phyloP scores from a whole-genome alignment of 2,329 filamentous ascomycete genomes.

The Knufia petricola region DNA sequence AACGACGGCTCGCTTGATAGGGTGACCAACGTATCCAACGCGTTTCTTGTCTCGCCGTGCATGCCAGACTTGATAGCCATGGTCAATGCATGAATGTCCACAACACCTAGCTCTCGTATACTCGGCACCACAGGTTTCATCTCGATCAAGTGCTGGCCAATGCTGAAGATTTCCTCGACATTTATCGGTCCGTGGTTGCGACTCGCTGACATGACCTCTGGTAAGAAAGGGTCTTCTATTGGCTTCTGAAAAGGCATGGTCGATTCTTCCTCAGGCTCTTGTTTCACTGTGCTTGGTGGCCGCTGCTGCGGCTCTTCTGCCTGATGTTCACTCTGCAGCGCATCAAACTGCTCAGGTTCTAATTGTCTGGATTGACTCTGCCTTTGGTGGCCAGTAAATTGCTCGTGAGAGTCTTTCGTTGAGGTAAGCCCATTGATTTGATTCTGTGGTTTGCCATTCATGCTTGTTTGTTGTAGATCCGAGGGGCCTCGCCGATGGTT shows the following conservation, averaged over 20 bases:
- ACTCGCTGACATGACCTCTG: slow-evolving; percentile 36
- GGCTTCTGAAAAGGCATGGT: slow-evolving; percentile 30
- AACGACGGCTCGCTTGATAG: slow-evolving; percentile 57
- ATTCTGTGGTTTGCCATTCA: slow-evolving; percentile 23
- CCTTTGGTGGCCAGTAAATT: slow-evolving; percentile 25
- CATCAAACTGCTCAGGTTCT: slow-evolving; percentile 23
- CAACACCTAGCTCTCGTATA: slow-evolving; percentile 68
- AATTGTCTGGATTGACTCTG: slow-evolving; percentile 23
- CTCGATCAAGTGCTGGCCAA: slow-evolving; percentile 58
- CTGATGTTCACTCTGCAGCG: slow-evolving; percentile 14
- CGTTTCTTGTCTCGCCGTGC: slow-evolving; percentile 77
- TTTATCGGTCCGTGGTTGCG: slow-evolving; percentile 64
- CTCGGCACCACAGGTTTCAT: slow-evolving; percentile 66
- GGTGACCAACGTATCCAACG: slow-evolving; percentile 70
- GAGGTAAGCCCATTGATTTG: slow-evolving; percentile 31
- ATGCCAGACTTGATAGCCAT: slow-evolving; percentile 86
- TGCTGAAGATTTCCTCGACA: slow-evolving; percentile 51
- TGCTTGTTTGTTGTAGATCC: slow-evolving; percentile 22
- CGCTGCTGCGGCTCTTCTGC: slow-evolving; percentile 19
- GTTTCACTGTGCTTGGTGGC: slow-evolving; percentile 24
- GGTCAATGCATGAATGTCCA: slow-evolving; percentile 83
- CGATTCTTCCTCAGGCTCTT: slow-evolving; percentile 26
- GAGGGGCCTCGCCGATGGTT: slow-evolving; percentile 20
- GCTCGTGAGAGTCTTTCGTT: slow-evolving; percentile 28
- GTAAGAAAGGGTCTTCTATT: slow-evolving; percentile 38